Conservation (phyloP, 352 stramenopile genomes). For the Elongisporangium senticosum region DNA sequence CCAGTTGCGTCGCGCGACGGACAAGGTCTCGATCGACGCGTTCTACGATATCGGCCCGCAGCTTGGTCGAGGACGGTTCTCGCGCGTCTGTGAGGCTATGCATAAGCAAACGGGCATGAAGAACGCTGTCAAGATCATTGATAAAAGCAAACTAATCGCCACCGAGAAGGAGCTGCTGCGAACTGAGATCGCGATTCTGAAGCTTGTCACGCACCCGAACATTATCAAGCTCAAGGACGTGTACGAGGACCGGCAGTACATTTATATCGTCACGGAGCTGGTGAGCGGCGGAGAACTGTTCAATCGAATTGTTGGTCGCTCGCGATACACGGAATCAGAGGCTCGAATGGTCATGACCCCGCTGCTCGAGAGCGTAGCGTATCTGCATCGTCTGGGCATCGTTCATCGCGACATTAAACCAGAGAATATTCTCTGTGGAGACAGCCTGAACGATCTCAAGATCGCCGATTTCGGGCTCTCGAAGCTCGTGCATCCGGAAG, state of each 20-base stretch:
- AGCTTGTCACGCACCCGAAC: constrained; percentile 88
- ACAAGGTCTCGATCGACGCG: constrained; percentile 87
- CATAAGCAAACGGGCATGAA: constrained; percentile 57
- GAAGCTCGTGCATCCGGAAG: constrained; percentile 88
- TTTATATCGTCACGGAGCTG: constrained; percentile 99
- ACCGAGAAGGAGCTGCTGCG: constrained; percentile 88
- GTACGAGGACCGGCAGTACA: constrained; percentile 90
- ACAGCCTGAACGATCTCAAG: constrained; percentile 83
- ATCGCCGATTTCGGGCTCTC: constrained; percentile 92
- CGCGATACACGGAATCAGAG: constrained; percentile 86
- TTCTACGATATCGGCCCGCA: constrained; percentile 87
- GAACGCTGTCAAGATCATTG: constrained; percentile 91
- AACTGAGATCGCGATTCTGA: constrained; percentile 93
- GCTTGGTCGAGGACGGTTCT: constrained; percentile 87
- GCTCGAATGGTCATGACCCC: constrained; percentile 84
- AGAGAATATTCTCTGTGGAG: constrained; percentile 86
- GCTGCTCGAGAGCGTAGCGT: constrained; percentile 86
- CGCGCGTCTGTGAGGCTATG: constrained; percentile 75
- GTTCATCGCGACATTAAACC: constrained; percentile 88
- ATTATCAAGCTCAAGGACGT: constrained; percentile 86
- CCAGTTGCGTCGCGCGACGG: constrained; percentile 69
- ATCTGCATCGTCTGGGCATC: constrained; percentile 89
- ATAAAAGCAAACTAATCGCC: constrained; percentile 85
- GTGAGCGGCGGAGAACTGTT: constrained; percentile 96
- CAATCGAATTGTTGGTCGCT: constrained; percentile 91